Evolutionary conservation across 176 grass and related monocot species (phyloP).

Genomic region (Olyra latifolia): DNA sequence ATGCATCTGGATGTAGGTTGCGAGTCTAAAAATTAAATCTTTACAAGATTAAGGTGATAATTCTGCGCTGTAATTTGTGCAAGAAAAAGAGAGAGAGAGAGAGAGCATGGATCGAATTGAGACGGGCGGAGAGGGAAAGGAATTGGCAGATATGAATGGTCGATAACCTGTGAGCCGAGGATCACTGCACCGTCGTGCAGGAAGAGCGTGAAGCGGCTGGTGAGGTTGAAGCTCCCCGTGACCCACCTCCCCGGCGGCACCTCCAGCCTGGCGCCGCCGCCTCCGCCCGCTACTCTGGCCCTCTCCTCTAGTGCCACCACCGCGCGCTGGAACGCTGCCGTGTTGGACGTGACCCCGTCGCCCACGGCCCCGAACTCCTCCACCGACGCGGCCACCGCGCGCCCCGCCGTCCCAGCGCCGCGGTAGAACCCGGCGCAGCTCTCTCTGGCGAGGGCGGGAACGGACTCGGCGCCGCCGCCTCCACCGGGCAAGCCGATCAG

Average conservation of each 20-base stretch:
- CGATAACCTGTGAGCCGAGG: conserved; percentile 65
- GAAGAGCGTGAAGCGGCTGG: conserved; percentile 91
- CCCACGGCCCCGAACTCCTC: conserved; percentile 77
- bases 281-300: background rate
- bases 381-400: conserved; percentile 58
- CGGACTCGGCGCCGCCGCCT: background rate
- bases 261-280: conserved; percentile 64
- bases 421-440: conserved; percentile 72
- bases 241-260: conserved; percentile 74
- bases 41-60: background rate
- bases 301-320: conserved; percentile 39
- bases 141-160: background rate
- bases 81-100: background rate
- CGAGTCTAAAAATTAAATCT: background rate
- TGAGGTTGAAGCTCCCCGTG: conserved; percentile 91
- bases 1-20: background rate
- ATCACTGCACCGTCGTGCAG: conserved; percentile 70
- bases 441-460: background rate
- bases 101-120: background rate
- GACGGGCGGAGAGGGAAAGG: background rate
- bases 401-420: background rate
- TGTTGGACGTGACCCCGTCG: conserved; percentile 76
- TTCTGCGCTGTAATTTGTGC: background rate
- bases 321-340: conserved; percentile 62
- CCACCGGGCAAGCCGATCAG: background rate